Evolutionary conservation across 139 green algal genomes (phyloP), one percentile per base, ranked within the genome.

Genomic region (Volvox africanus): DNA sequence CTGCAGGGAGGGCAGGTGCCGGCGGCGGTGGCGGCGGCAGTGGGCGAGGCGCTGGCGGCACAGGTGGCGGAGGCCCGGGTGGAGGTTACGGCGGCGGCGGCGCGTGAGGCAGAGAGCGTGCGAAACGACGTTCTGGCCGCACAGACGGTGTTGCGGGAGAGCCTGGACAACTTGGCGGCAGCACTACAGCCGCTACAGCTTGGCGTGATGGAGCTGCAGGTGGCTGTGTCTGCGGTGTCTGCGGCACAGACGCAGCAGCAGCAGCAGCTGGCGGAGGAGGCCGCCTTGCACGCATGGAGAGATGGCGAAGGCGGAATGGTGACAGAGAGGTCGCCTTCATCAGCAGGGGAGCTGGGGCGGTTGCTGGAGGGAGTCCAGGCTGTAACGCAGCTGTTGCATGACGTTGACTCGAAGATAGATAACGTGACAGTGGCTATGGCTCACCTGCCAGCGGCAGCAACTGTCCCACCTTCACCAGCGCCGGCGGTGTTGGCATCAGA

Each of bases 91-190:
- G 71, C 85, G 26, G 85, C 71, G 71, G 85, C 85, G 69, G 85
- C 85, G 33, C 50, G 44, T 2, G 85, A 89, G 71, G 85, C 71
- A 12, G 85, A 89, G 71, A 50, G 24, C 17, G 71, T 89, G 9
- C 85, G 85, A 19, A 89, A 89, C 50, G 85, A 89, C 85, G 16
- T 89, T 20, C 85, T 89, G n/a, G 85, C 85, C 12, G 30, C 85
- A 18, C 71, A 83, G 85, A 28, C 50, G 44, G 69, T 89, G 71
- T 69, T 89, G 83, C 83, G 83, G 83, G 83, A 89, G 71, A 55
- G 37, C 18, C 6, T 89, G 22, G 85, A 89, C 33, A 73, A 37
- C 11, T 50, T 89, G 71, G 30, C 30, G 85, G 71, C 69, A 37
- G 73, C 85, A 44, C 37, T 82, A 26, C 28, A 55, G 71, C 71